Evolutionary conservation across 2,329 filamentous ascomycete genomes (phyloP), one percentile per base, ranked within the genome.

Genomic region (Fusarium pininemorale): DNA sequence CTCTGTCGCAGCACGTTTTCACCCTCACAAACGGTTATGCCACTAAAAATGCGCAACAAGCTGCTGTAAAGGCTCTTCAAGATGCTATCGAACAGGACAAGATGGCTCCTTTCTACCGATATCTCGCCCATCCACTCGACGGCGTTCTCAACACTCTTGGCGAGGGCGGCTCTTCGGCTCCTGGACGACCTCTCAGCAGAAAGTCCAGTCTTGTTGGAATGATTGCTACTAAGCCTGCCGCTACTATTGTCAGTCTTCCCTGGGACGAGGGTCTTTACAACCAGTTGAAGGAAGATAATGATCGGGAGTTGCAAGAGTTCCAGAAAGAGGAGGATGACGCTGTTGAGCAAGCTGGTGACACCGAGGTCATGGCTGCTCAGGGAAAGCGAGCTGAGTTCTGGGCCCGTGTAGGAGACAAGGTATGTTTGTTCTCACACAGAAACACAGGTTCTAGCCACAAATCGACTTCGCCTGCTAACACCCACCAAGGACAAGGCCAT

Each of bases 341-440:
- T 15, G 92, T 93, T 45, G 96, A 99, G 88, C 95, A 97, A 84
- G 96, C 96, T 69, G 96, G 96, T 63, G 96, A 99, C 80, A 98
- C 94, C 18, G 96, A 99, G 85, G 91, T 99, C 75, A 92, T 96
- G 84, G 94, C 94, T 63, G 96, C 95, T 75, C 91, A 93, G 84
- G 95, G 95, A 77, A 98, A 98, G 89, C 90, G 95, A 79, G 96
- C 96, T 69, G 96, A 99, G 83, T 97, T 98, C 83, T 98, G 94
- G 89, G 96, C 97, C 69, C 91, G 94, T 76, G 94, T 98, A 74
- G 96, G 95, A 77, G 96, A 99, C 86, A 98, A 98, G 92, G 95
- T 95, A 83, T 72, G 82, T 75, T 11, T 42, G 30, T 30, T 22
- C 16, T 6, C n/a, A 38, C n/a, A 11, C 3, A 30, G 26, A 47